Base-by-base conservation (phyloP, 306 rosid genomes). In the Vigna mungo region DNA sequence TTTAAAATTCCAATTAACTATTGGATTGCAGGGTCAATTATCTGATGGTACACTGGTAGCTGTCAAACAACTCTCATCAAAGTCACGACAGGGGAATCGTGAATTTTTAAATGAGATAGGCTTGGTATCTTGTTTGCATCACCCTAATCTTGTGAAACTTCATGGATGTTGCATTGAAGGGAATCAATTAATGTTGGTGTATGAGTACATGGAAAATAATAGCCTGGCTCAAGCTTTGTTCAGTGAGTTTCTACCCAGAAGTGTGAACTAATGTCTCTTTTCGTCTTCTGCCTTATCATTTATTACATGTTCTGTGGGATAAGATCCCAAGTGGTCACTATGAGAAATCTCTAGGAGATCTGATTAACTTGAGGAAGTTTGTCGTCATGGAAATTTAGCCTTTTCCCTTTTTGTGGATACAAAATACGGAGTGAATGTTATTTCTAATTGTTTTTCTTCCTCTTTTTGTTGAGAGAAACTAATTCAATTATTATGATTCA, bases 151-250 rank as follows among this genome's bases (percentile, higher is more conserved):
- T 78, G 90, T 89, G 27, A 89, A 82, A 72, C 86, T 89, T 59
- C 72, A 89, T 43, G 94, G 94, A 51, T 87, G 81, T 77, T 89
- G 91, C 70, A 70, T 84, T 52, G 90, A 89, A 80, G 74, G 84
- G 55, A 80, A 87, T 78, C 86, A 89, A 34, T 64, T 89, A 23
- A 71, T 89, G 21, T 72, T 89, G 85, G 88, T 87, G 2, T 89
- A 89, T 3, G 94, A 89, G 80, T 89, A 84, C 85, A 52, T 89
- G 87, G 88, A 85, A 78, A 89, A 89, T 64, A 89, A 89, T 66
- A 85, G 78, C 74, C 78, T 89, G 9, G 88, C 91, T 18, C 79
- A 18, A 55, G 84, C 88, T 59, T 78, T 87, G 56, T 89, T 85
- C 80, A 79, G 94, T 89, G 83, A 87, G 89, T 74, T n/a, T 59